phyloP scores from a whole-genome alignment of 306 rosid genomes.

The Cicer yamashitae region DNA sequence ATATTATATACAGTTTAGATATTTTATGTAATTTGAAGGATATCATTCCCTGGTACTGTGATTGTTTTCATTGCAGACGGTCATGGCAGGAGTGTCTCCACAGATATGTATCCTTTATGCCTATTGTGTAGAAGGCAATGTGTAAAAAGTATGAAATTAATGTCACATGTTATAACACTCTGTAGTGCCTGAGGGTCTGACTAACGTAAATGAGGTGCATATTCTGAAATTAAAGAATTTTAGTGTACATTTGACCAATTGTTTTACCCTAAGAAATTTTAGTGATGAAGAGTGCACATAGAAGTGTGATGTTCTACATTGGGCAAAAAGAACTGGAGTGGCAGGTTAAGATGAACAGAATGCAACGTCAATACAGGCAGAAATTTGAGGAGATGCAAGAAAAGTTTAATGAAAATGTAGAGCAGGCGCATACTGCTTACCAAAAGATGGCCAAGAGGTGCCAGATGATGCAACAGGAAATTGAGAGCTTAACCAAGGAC shows the following conservation, averaged over 20 bases:
- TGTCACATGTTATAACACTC: conserved; percentile 23
- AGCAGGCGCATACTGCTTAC: conserved; percentile 87
- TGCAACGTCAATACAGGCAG: conserved; percentile 87
- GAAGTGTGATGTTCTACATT: conserved; percentile 88
- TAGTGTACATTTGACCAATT: conserved; percentile 19
- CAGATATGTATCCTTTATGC: conserved; percentile 87
- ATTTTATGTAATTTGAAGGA: conserved; percentile 29
- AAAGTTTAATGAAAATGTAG: conserved; percentile 86
- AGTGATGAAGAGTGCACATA: conserved; percentile 95
- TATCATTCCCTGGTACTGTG: conserved; percentile 24
- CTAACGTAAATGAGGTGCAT: conserved; percentile 23
- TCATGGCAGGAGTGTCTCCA: conserved; percentile 93
- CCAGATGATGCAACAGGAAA: conserved; percentile 93
- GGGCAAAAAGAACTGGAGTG: conserved; percentile 96
- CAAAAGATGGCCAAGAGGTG: conserved; percentile 91
- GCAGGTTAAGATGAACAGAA: conserved; percentile 89
- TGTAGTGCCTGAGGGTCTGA: conserved; percentile 2
- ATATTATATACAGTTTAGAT: conserved; percentile 14
- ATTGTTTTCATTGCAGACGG: conserved; percentile 75
- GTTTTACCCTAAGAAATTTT: conserved; percentile 58
- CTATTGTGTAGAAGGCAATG: conserved; percentile 20
- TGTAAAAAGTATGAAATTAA: conserved; percentile 23
- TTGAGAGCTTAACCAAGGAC: conserved; percentile 87
- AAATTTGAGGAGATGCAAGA: conserved; percentile 95
- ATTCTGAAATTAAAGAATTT: conserved; percentile 19